Percentiles rank a stretch among this genome's conserved stretches.
Evolutionary conservation across 768 basidiomycete genomes (phyloP).

Genomic region (Russula olivacea): DNA sequence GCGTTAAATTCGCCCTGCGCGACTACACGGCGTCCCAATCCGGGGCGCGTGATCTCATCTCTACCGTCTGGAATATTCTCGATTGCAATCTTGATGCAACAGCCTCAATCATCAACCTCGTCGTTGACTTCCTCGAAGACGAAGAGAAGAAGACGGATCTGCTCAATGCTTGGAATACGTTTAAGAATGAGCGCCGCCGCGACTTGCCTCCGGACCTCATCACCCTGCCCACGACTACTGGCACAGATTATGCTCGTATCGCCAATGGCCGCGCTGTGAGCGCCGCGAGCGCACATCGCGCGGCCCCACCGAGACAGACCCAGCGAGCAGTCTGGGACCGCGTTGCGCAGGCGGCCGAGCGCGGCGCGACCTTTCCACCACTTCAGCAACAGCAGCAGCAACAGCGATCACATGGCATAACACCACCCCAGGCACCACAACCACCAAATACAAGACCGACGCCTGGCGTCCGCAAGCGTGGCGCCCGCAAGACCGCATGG

Average conservation of each 20-base stretch:
- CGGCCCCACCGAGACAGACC: slow-evolving; percentile 42
- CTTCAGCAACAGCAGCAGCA: slow-evolving; percentile 11
- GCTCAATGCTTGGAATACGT: slow-evolving; percentile 73
- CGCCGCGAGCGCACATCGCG: slow-evolving; percentile 65
- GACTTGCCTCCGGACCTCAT: slow-evolving; percentile 69
- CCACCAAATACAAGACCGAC: slow-evolving; percentile 22
- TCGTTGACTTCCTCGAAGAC: slow-evolving; percentile 76
- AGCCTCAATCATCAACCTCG: slow-evolving; percentile 61
- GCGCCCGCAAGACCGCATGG: slow-evolving; percentile 24
- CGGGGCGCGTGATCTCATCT: slow-evolving; percentile 77
- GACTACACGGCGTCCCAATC: slow-evolving; percentile 74
- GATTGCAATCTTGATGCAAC: slow-evolving; percentile 66
- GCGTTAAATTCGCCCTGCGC: slow-evolving; percentile 68
- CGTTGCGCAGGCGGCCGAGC: slow-evolving; percentile 73
- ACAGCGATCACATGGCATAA: slow-evolving; percentile 22
- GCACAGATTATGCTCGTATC: slow-evolving; percentile 71
- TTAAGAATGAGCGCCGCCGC: slow-evolving; percentile 81
- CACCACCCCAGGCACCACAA: slow-evolving; percentile 33
- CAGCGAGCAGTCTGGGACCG: slow-evolving; percentile 78
- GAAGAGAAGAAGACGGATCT: slow-evolving; percentile 79
- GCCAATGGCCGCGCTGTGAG: slow-evolving; percentile 78
- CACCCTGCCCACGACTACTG: slow-evolving; percentile 44
- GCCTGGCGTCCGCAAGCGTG: slow-evolving; percentile 34
- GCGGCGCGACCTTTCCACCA: slow-evolving; percentile 31
- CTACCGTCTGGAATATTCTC: slow-evolving; percentile 79